Base-by-base conservation (phyloP, 1,284 basidiomycete species). In the Ceraceosorus guamensis region DNA sequence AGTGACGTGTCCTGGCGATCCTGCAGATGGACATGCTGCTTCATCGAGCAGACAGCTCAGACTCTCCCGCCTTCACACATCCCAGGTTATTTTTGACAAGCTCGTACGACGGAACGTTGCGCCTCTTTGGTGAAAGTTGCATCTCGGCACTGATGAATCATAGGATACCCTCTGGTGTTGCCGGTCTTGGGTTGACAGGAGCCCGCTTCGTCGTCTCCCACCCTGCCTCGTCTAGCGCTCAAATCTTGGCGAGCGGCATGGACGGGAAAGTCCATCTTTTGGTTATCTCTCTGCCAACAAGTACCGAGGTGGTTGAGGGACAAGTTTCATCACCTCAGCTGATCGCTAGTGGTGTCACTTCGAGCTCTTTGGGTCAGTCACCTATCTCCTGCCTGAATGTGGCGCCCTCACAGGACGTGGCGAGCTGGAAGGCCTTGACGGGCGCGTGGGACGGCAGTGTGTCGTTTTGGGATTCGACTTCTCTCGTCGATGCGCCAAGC, bases 31-130 rank as follows among this genome's bases (percentile, higher is more conserved):
- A 24, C 24, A 30, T 30, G 43, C 33, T 4, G 24, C n/a, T 31
- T 48, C 24, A 53, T 37, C 34, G 39, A 37, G n/a, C 6, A 10
- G 0, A 7, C 52, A 55, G 14, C 51, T 13, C 24, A 55, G 35
- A 4, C 8, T 18, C 8, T 24, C 52, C 16, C 11, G 3, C 32
- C 31, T 53, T 1, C 3, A 8, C 48, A 31, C 14, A 11, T 2
- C 37, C 11, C 13, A 34, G 50, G 24, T 6, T 66, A 14, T 74
- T 78, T 53, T 66, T 79, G 52, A 76, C 77, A 0, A 65, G 75
- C 6, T 68, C 67, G 8, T 79, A 76, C 62, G 78, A 96, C 75
- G 83, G 89, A 43, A 85, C 86, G 7, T 70, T 76, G 5, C 67
- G 75, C 14, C 60, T 78, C 2, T 73, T 46, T 54, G 35, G 51